These are phyloP conservation scores for Candida corydali DNA, from an alignment of 805 yeast species.

Conservation along the genomic window DNA sequence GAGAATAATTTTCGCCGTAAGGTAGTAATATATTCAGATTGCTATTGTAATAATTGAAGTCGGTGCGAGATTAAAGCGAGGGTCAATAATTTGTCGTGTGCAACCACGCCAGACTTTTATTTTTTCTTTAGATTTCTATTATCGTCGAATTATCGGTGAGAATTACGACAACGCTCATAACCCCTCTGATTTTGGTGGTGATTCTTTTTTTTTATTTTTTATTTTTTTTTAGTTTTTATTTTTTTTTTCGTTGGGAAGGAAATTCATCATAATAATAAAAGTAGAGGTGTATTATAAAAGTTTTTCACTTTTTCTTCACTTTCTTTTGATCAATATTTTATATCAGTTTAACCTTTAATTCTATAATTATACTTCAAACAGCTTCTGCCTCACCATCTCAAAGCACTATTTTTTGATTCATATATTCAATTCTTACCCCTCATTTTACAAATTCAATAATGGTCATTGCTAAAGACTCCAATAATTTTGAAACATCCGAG, in stretches of 20 bases:
- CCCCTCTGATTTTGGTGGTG: not conserved
- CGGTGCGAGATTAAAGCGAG: not conserved
- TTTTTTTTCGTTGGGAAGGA: no score
- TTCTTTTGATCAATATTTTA: not conserved
- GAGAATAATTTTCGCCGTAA: no score
- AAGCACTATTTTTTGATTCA: conserved; percentile 8
- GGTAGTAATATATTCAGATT: no score
- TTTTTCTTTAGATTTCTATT: not conserved
- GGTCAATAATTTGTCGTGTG: not conserved
- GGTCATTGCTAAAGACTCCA: not conserved
- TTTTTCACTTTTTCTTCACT: not conserved
- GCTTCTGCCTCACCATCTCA: no score
- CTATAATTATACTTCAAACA: not conserved
- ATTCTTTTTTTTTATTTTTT: not conserved
- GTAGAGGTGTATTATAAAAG: not conserved
- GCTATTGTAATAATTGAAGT: no score
- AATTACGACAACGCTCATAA: not conserved
- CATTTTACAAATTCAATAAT: not conserved
- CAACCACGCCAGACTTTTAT: not conserved
- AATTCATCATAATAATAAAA: not conserved
- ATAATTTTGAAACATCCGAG: conserved; percentile 1
- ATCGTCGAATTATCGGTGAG: conserved; percentile 3
- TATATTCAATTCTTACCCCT: not conserved
- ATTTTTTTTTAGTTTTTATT: not conserved
- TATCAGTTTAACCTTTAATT: no score